Evolutionary conservation across 768 basidiomycete species (phyloP).

Genomic region (Suillus placidus): DNA sequence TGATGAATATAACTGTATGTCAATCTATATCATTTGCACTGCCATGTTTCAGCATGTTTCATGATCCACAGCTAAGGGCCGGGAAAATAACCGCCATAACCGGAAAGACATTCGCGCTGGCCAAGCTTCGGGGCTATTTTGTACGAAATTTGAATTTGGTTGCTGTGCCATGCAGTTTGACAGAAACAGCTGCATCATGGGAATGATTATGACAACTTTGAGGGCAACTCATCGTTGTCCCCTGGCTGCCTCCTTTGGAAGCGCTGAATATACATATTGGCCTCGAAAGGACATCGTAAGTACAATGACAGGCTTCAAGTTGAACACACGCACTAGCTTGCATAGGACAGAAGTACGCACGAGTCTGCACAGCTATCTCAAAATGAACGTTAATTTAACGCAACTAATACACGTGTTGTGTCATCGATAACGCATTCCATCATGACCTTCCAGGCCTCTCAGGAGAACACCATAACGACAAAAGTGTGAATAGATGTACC

Average conservation of each 20-base stretch:
- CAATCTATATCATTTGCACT: background rate
- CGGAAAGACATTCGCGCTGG: background rate
- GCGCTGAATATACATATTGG: too few relatives aligned
- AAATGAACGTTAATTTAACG: background rate
- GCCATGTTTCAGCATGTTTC: background rate
- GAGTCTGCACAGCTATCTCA: background rate
- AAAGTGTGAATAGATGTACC: too few relatives aligned
- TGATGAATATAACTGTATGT: background rate
- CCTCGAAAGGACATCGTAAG: background rate
- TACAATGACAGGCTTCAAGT: background rate
- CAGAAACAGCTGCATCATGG: background rate
- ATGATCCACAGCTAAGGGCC: background rate
- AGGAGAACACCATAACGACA: too few relatives aligned
- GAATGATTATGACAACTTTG: too few relatives aligned
- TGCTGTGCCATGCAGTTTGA: background rate
- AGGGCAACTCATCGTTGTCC: background rate
- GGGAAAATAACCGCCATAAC: constrained; percentile 5
- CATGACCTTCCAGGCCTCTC: background rate
- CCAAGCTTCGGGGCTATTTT: background rate
- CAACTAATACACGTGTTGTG: background rate
- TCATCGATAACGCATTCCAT: background rate
- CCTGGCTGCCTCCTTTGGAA: background rate
- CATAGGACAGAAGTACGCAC: background rate
- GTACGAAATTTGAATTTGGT: background rate
- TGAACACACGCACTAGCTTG: background rate